Evolutionary conservation across 129 eudicot genomes (phyloP).

Genomic region (Pseudognaphalium luteoalbum): DNA sequence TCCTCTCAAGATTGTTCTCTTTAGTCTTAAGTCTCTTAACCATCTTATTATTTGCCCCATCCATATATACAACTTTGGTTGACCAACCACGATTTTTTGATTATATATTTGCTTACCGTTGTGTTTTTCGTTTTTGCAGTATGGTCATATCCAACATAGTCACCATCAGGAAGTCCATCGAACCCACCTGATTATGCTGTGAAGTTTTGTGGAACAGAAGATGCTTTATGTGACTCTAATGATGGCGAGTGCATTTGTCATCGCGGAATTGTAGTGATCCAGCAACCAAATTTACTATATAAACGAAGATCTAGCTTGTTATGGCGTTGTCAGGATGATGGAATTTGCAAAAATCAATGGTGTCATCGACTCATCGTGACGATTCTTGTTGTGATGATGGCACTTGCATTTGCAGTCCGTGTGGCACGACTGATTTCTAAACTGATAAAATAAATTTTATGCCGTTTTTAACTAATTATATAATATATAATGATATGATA

Average conservation of each 20-base stretch:
- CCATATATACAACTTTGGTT: background rate
- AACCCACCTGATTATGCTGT: background rate
- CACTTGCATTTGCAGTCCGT: constrained; percentile 1
- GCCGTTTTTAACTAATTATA: no score
- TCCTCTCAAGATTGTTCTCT: background rate
- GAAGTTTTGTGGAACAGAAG: constrained; percentile 15
- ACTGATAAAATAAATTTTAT: background rate
- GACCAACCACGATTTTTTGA: background rate
- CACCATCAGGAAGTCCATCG: background rate
- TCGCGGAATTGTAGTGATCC: constrained; percentile 4
- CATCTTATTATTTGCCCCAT: background rate
- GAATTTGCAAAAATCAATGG: constrained; percentile 12
- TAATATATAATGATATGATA: no score
- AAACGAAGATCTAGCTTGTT: constrained; percentile 19
- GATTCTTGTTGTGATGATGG: constrained; percentile 24
- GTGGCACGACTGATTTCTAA: background rate
- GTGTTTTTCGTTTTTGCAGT: background rate
- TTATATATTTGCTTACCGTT: no score
- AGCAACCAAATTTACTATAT: background rate
- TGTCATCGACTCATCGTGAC: constrained; percentile 5
- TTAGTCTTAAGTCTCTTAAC: no score
- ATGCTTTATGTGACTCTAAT: constrained; percentile 18
- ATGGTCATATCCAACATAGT: background rate
- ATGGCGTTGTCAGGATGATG: constrained; percentile 10
- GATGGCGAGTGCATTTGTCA: constrained; percentile 15